Base-by-base conservation (phyloP, 163 green algal species). In the Coccomyxa subellipsoidea region DNA sequence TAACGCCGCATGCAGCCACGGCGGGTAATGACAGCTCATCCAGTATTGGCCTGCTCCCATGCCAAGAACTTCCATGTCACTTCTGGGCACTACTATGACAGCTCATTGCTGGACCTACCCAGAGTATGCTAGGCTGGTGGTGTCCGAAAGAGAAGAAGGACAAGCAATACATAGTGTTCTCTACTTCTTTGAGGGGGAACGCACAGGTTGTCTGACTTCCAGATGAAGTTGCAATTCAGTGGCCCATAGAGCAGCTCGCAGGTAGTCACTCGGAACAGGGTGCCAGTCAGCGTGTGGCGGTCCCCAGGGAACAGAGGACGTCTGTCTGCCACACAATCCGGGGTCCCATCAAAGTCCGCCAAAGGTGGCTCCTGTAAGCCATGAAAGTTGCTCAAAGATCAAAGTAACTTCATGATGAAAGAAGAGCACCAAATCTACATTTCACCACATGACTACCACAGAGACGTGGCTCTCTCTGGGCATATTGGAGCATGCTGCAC, bases 231-330 rank as follows among this genome's bases (percentile, higher is more conserved):
- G 83, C 92, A 95, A 87, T 93, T 92, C 39, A 93, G 83, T 5
- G 91, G 92, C 47, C 92, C 92, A 80, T 95, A 95, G 69, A 85
- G 54, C 36, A 95, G 85, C 84, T 93, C 85, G 83, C 92, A 95
- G 54, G 85, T 88, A 34, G 86, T 84, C 37, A 92, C 82, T 7
- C 92, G 83, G 31, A 84, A 82, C 36, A 91, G 81, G 25, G 59
- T 59, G 0, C 89, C 90, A 10, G 25, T 31, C 37, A 87, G 66
- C 4, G 83, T 87, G 21, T 73, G 32, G 21, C 78, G 79, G 31
- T 78, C 66, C 38, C 10, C 21, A 0, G 77, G 27, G 66, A 73
- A 73, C 27, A 36, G 1, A 32, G 75, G 35, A 54, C 27, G 36
- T 27, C 39, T 1, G 53, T 80, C 29, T 70, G 38, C 27, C 8